A percentile compares a stretch with the other conserved stretches of the same genome.
phyloP scores from a whole-genome alignment of 352 stramenopile genomes.

The Pythium grandisporangium region DNA sequence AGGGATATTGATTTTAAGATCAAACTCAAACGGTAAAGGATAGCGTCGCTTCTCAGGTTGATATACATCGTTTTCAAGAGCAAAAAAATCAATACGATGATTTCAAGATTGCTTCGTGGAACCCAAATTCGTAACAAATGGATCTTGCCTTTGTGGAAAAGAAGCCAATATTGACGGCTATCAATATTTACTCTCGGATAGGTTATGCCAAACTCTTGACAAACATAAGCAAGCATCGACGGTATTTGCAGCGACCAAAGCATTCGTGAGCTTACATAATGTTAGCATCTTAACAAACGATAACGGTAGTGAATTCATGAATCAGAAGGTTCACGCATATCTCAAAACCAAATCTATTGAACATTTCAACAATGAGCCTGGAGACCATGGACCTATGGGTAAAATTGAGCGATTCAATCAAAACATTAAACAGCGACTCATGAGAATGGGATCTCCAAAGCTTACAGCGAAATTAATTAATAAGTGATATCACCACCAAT shows the following conservation, averaged over 20 bases:
- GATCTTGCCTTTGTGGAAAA: constrained; percentile 16
- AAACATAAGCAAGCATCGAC: constrained; percentile 20
- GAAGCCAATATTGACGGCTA: constrained; percentile 13
- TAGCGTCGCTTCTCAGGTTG: constrained; percentile 7
- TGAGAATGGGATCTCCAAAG: constrained; percentile 10
- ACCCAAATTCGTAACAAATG: constrained; percentile 19
- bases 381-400: constrained; percentile 25
- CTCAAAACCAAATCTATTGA: constrained; percentile 22
- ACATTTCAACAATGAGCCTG: constrained; percentile 26
- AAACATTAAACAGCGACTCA: constrained; percentile 24
- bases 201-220: constrained; percentile 25
- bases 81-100: constrained; percentile 1
- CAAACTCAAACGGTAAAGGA: constrained; percentile 15
- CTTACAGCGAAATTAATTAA: constrained; percentile 14
- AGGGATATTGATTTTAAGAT: constrained; percentile 7
- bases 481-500: constrained; percentile 19
- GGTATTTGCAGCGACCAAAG: constrained; percentile 15
- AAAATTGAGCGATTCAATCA: constrained; percentile 37
- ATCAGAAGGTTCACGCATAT: constrained; percentile 12
- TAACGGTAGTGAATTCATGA: constrained; percentile 30
- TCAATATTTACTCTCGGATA: constrained; percentile 29
- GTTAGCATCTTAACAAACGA: constrained; percentile 20
- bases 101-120: constrained; percentile 12
- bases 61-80: constrained; percentile 16
- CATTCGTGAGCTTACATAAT: constrained; percentile 15